phyloP scores from a whole-genome alignment of 1,139 yeast genomes.

The Torulaspora globosa region DNA sequence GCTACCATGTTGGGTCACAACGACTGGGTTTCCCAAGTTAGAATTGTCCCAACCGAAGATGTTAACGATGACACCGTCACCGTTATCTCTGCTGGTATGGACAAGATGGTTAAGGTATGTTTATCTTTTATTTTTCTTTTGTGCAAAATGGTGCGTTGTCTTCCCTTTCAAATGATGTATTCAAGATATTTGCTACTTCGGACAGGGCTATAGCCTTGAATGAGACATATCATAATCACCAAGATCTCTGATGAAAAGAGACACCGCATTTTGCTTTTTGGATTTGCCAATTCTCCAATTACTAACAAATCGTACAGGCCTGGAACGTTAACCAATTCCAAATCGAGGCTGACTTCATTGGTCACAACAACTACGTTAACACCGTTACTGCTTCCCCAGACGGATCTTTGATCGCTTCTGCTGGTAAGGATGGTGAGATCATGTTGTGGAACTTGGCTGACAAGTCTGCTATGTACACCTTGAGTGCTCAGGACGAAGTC shows the following conservation, averaged over 20 bases:
- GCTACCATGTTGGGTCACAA: slow-evolving; percentile 89
- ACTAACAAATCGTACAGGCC: slow-evolving; percentile 49
- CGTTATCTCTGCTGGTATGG: slow-evolving; percentile 98
- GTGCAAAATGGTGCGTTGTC: slow-evolving; percentile 1
- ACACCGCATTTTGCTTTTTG: neutral
- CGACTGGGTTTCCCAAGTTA: slow-evolving; percentile 99
- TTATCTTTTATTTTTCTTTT: slow-evolving; percentile 16
- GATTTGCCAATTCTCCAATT: neutral
- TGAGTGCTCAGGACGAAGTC: slow-evolving; percentile 94
- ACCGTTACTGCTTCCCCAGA: slow-evolving; percentile 98
- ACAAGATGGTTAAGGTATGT: slow-evolving; percentile 98
- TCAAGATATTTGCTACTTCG: slow-evolving; percentile 96
- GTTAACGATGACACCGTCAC: slow-evolving; percentile 55
- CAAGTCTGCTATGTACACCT: slow-evolving; percentile 87
- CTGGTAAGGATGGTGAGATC: slow-evolving; percentile 99
- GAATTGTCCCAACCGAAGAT: slow-evolving; percentile 52
- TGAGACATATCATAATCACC: slow-evolving; percentile 96
- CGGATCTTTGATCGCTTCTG: slow-evolving; percentile 98
- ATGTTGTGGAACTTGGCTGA: slow-evolving; percentile 97
- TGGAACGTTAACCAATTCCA: slow-evolving; percentile 90
- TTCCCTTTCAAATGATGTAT: slow-evolving; percentile 54
- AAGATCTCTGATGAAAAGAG: slow-evolving; percentile 86
- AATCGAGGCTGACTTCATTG: slow-evolving; percentile 93
- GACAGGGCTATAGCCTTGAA: slow-evolving; percentile 72
- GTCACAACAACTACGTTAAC: slow-evolving; percentile 99